Base-by-base conservation (phyloP, 495 filamentous ascomycete genomes). In the Bacidia gigantensis region DNA sequence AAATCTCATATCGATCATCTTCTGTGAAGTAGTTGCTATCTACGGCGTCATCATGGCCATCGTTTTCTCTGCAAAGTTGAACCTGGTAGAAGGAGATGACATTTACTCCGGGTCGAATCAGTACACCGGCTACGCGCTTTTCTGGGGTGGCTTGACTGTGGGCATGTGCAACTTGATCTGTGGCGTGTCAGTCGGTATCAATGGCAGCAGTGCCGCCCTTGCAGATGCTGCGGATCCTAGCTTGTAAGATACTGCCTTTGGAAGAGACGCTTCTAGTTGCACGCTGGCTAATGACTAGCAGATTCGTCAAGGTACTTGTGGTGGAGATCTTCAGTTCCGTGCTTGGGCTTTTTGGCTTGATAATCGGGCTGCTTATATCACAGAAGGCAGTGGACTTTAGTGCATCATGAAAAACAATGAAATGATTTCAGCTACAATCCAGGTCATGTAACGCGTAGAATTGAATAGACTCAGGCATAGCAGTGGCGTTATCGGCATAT, bases 21-120 rank as follows among this genome's bases (percentile, higher is more conserved):
- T 99, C 77, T 99, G 93, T 72, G 93, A 99, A 70, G 93, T 97
- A 58, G 93, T 99, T 56, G 93, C 93, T 62, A 99, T 99, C 66
- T 99, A 99, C 75, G 93, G 93, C 61, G 89, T 99, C 61, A 99
- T 99, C 70, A 97, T 97, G 87, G 82, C 90, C 55, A 99, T 99
- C 65, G 82, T 99, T 43, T 96, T 95, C 73, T 93, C 89, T 35
- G 72, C 89, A 26, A 92, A 95, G 63, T 67, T 99, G 52, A 76
- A 77, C 57, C 52, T 65, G 14, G 69, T 86, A 25, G 52, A 68
- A 21, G 65, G 62, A 5, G 73, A 76, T 2, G 69, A 64, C 11
- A 58, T 84, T 22, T 78, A 80, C 65, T 77, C 83, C 1, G 75
- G 72, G 40, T 76, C 72, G 60, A 83, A 84, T 65, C 89, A 89